Percentiles rank a stretch among this genome's conserved stretches.
phyloP scores from a whole-genome alignment of 148 eudicot genomes.

The Amaranthus hypochondriacus region DNA sequence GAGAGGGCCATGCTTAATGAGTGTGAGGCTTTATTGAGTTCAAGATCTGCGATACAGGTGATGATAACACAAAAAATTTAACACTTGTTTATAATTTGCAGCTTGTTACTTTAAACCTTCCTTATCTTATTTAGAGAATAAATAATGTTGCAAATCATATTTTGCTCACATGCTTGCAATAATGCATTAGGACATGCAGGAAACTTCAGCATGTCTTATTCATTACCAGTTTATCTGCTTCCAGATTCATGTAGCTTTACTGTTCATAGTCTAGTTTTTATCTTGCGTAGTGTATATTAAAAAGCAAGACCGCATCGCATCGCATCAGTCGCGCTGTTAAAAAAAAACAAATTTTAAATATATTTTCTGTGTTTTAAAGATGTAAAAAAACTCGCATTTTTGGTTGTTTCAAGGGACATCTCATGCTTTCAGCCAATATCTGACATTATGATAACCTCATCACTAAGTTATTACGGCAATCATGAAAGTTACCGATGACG shows the following conservation, averaged over 20 bases:
- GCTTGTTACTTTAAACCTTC: background rate
- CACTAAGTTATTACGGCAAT: no score
- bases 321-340: no score
- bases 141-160: background rate
- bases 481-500: no score
- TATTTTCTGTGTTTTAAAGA: no score
- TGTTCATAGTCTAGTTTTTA: background rate
- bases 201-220: background rate
- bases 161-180: background rate
- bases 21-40: slow-evolving; percentile 64
- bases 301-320: no score
- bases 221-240: background rate
- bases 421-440: no score
- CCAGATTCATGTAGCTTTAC: background rate
- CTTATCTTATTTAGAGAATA: background rate
- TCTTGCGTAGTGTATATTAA: no score
- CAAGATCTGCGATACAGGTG: slow-evolving; percentile 80
- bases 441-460: no score
- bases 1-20: slow-evolving; percentile 80
- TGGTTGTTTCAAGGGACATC: no score
- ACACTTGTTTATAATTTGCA: background rate
- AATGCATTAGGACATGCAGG: background rate
- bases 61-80: slow-evolving; percentile 2
- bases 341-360: background rate
- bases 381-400: no score